Conservation (phyloP, 2,329 filamentous ascomycete genomes). For the Aspergillus texensis region DNA sequence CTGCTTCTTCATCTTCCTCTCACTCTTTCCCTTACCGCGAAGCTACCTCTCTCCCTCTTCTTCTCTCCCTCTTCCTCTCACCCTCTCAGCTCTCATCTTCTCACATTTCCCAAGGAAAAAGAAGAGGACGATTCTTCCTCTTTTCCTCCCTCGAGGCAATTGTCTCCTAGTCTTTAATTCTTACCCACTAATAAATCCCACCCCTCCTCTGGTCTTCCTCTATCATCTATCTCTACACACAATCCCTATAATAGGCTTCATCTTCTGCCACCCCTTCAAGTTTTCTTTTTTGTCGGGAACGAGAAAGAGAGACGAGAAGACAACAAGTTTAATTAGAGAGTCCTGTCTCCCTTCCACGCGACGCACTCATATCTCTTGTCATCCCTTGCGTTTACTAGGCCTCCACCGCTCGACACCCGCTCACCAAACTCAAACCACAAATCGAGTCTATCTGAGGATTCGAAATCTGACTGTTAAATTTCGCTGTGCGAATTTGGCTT, state of each 20-base stretch:
- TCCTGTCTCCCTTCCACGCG: conserved; percentile 32
- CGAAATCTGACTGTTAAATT: conserved; percentile 19
- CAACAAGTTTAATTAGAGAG: conserved; percentile 2
- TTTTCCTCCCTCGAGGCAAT: conserved; percentile 1
- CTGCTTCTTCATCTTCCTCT: conserved; percentile 9
- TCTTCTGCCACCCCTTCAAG: neutral
- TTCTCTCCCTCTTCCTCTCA: conserved; percentile 19
- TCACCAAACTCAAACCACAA: conserved; percentile 22
- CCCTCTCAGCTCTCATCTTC: conserved; percentile 17
- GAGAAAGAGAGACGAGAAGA: conserved; percentile 5
- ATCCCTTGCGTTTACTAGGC: conserved; percentile 34
- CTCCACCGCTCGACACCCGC: conserved; percentile 29
- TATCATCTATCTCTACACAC: neutral
- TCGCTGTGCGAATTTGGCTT: conserved; percentile 18
- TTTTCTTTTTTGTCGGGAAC: neutral
- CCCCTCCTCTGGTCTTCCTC: conserved; percentile 2
- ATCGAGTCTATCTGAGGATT: conserved; percentile 21
- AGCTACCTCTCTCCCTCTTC: conserved; percentile 17
- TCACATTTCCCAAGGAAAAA: conserved; percentile 17
- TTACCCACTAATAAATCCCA: conserved; percentile 4
- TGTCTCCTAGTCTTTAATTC: neutral
- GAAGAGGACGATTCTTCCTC: conserved; percentile 10
- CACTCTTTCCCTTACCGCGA: conserved; percentile 9
- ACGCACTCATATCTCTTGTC: conserved; percentile 25
- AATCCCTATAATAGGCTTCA: neutral